Conservation (phyloP, 2,329 filamentous ascomycete genomes). For the Alternaria viburni region DNA sequence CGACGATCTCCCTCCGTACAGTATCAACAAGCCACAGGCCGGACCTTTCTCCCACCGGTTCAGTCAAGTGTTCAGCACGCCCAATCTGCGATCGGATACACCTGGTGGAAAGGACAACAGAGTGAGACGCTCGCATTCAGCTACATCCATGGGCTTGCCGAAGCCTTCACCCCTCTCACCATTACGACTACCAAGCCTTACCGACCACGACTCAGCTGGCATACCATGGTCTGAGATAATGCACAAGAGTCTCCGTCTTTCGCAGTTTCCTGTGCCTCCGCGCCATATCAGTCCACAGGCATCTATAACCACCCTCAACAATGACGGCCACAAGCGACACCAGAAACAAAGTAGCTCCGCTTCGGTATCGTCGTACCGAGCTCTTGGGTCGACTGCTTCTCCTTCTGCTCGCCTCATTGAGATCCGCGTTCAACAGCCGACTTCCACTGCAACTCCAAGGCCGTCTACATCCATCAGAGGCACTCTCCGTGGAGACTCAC, state of each 20-base stretch:
- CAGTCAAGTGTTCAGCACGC: slow-evolving; percentile 38
- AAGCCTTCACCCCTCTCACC: slow-evolving; percentile 29
- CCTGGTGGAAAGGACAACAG: slow-evolving; percentile 21
- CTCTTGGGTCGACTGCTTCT: neutral
- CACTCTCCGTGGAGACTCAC: slow-evolving; percentile 12
- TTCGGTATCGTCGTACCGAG: neutral
- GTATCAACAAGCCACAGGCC: slow-evolving; percentile 22
- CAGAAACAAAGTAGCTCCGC: neutral
- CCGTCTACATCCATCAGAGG: slow-evolving; percentile 21
- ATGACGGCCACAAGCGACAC: neutral
- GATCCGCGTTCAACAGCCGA: slow-evolving; percentile 30
- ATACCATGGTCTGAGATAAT: slow-evolving; percentile 38
- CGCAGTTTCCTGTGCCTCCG: slow-evolving; percentile 32
- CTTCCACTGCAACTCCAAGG: slow-evolving; percentile 17
- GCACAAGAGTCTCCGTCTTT: slow-evolving; percentile 38
- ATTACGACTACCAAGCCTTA: slow-evolving; percentile 39
- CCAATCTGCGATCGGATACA: slow-evolving; percentile 32
- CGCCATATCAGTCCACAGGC: slow-evolving; percentile 15
- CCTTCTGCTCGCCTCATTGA: slow-evolving; percentile 13
- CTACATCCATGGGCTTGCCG: slow-evolving; percentile 33
- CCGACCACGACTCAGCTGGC: slow-evolving; percentile 25
- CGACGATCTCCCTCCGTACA: slow-evolving; percentile 27
- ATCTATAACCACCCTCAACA: slow-evolving; percentile 14
- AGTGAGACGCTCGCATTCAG: slow-evolving; percentile 41
- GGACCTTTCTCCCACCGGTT: slow-evolving; percentile 26